Conservation (phyloP, 75 land plant species). For the Pseudotsuga menziesii region DNA sequence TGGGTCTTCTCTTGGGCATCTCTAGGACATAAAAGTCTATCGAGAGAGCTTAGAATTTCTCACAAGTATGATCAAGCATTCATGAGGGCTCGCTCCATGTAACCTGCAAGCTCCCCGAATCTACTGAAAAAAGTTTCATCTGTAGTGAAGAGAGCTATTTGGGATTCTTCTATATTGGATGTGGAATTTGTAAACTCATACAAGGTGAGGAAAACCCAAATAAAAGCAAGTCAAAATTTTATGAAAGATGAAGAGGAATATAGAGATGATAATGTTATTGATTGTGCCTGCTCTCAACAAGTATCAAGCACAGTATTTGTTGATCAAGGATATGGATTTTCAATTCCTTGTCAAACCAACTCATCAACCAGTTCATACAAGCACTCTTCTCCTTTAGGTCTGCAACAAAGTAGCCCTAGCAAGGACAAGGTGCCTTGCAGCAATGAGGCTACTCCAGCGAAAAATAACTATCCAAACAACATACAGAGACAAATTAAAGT, state of each 20-base stretch:
- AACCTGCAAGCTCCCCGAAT: neutral
- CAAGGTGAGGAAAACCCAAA: neutral
- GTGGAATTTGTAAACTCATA: neutral
- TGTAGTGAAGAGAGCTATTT: neutral
- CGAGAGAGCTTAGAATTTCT: neutral
- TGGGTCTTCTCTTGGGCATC: neutral
- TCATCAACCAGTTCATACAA: neutral
- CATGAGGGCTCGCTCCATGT: neutral
- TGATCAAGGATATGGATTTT: neutral
- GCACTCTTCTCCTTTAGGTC: neutral
- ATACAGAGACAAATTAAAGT: neutral
- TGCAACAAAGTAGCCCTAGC: neutral
- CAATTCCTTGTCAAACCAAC: too few species aligned
- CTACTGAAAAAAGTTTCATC: neutral
- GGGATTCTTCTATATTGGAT: neutral
- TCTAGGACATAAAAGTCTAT: conserved; percentile 1
- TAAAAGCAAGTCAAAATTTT: neutral
- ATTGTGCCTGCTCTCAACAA: neutral
- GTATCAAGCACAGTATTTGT: neutral
- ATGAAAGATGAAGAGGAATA: conserved; percentile 4
- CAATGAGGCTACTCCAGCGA: neutral
- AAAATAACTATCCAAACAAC: neutral
- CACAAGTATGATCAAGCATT: neutral
- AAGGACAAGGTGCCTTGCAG: neutral
- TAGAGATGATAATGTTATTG: neutral